Evolutionary conservation across 495 filamentous ascomycete species (phyloP).

Genomic region (Polyplosphaeria fusca): DNA sequence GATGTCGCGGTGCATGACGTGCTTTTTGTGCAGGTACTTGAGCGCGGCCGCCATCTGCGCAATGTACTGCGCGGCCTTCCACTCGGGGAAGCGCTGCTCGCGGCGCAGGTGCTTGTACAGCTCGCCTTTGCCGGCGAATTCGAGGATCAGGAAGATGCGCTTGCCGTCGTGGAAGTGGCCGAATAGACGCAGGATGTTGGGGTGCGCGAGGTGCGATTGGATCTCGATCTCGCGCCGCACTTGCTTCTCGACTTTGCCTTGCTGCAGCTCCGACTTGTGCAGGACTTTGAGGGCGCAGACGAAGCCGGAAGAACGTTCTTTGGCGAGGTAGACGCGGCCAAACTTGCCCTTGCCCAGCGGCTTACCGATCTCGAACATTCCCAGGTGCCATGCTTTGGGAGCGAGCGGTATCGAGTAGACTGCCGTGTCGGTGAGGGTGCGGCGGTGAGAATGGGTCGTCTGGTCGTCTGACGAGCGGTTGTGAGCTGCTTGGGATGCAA

Average conservation of each 20-base stretch:
- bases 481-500: constrained; percentile 65
- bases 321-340: constrained; percentile 90
- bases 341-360: constrained; percentile 98
- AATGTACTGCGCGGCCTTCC: constrained; percentile 94
- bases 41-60: constrained; percentile 98
- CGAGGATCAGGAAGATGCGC: constrained; percentile 90
- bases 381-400: constrained; percentile 81
- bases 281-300: constrained; percentile 96
- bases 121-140: constrained; percentile 93
- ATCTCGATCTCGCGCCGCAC: constrained; percentile 97
- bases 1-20: constrained; percentile 98
- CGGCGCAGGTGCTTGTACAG: constrained; percentile 93
- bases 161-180: constrained; percentile 98
- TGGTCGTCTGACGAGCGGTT: constrained; percentile 38
- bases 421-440: constrained; percentile 41
- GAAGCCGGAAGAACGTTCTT: constrained; percentile 83
- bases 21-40: constrained; percentile 91
- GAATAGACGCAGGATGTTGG: constrained; percentile 90
- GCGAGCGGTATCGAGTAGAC: constrained; percentile 58
- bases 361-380: constrained; percentile 98
- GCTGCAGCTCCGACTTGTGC: constrained; percentile 89
- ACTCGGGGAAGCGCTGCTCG: constrained; percentile 86
- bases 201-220: constrained; percentile 91
- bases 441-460: constrained; percentile 17
- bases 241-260: constrained; percentile 93